Percentiles rank a stretch among this genome's conserved stretches.
Evolutionary conservation across 2,329 filamentous ascomycete genomes (phyloP).

Genomic region (Paracoccidioides brasiliensis): DNA sequence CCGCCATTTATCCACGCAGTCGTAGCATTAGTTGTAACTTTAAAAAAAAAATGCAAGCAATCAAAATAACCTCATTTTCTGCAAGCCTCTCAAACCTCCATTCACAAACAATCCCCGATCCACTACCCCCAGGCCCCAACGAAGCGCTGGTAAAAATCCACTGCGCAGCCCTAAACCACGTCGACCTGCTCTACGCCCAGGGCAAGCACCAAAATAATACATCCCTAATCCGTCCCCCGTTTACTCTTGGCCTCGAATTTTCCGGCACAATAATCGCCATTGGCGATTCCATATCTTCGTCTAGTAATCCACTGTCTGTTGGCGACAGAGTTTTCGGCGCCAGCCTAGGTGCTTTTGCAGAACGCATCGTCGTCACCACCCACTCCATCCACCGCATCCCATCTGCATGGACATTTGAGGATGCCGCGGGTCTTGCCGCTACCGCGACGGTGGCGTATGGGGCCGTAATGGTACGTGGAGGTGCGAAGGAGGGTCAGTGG

Average conservation of each 20-base stretch:
- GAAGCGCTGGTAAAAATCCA: conserved; percentile 38
- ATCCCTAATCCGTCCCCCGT: conserved; percentile 41
- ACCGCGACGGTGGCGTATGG: conserved; percentile 44
- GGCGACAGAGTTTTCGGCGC: conserved; percentile 45
- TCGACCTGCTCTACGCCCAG: conserved; percentile 46
- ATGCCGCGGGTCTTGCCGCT: conserved; percentile 42
- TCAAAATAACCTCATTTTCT: conserved; percentile 26
- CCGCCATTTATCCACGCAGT: background rate
- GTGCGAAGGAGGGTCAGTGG: conserved; percentile 34
- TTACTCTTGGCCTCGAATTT: conserved; percentile 49
- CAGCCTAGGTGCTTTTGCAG: conserved; percentile 39
- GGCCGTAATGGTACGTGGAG: conserved; percentile 22
- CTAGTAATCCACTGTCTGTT: conserved; percentile 10
- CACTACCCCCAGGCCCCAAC: conserved; percentile 21
- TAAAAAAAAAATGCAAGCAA: conserved; percentile 28
- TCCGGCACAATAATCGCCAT: conserved; percentile 38
- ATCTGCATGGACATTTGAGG: conserved; percentile 31
- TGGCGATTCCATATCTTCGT: conserved; percentile 12
- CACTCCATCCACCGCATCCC: conserved; percentile 35
- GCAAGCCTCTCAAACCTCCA: conserved; percentile 19
- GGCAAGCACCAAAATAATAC: conserved; percentile 50
- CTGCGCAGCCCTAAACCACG: conserved; percentile 46
- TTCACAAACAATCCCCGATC: conserved; percentile 20
- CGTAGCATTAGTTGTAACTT: too few species aligned
- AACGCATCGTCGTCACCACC: conserved; percentile 35